phyloP scores from a whole-genome alignment of 208 protist genomes.

The Porcisia hertigi region DNA sequence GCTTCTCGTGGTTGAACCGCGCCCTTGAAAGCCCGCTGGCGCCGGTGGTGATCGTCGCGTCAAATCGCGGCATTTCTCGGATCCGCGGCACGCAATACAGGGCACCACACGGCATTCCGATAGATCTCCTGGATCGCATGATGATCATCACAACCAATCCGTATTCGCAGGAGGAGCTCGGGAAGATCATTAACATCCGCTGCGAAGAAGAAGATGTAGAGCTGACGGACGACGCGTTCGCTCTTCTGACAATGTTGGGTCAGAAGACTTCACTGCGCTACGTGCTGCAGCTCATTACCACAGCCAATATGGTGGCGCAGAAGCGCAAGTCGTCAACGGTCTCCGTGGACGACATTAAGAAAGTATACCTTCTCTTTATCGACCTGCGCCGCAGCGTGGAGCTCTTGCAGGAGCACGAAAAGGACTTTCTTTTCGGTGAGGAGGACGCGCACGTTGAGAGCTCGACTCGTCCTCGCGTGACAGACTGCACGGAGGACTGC shows the following conservation, averaged over 20 bases:
- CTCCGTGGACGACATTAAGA: slow-evolving; percentile 95
- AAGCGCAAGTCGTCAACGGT: slow-evolving; percentile 95
- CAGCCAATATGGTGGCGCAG: slow-evolving; percentile 93
- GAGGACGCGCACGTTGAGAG: slow-evolving; percentile 77
- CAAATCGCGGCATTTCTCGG: slow-evolving; percentile 98
- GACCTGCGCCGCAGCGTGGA: slow-evolving; percentile 95
- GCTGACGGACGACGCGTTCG: slow-evolving; percentile 96
- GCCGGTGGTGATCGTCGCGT: slow-evolving; percentile 99
- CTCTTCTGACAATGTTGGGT: slow-evolving; percentile 96
- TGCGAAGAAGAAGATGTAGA: slow-evolving; percentile 99
- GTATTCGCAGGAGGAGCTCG: slow-evolving; percentile 96
- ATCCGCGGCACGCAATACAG: slow-evolving; percentile 99
- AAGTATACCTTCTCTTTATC: slow-evolving; percentile 98
- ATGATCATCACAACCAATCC: slow-evolving; percentile 98
- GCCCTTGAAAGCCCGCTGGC: slow-evolving; percentile 98
- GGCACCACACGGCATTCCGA: slow-evolving; percentile 99
- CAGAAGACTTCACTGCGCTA: slow-evolving; percentile 98
- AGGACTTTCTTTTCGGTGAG: slow-evolving; percentile 92
- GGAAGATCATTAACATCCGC: slow-evolving; percentile 97
- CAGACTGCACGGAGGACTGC: slow-evolving; percentile 23
- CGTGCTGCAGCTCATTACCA: slow-evolving; percentile 99
- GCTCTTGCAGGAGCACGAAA: slow-evolving; percentile 89
- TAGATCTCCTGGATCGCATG: slow-evolving; percentile 98
- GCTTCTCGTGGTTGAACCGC: slow-evolving; percentile 99
- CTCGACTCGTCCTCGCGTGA: slow-evolving; percentile 40